Conservation (phyloP, 208 protist species). For the Trypanosoma scelopori region DNA sequence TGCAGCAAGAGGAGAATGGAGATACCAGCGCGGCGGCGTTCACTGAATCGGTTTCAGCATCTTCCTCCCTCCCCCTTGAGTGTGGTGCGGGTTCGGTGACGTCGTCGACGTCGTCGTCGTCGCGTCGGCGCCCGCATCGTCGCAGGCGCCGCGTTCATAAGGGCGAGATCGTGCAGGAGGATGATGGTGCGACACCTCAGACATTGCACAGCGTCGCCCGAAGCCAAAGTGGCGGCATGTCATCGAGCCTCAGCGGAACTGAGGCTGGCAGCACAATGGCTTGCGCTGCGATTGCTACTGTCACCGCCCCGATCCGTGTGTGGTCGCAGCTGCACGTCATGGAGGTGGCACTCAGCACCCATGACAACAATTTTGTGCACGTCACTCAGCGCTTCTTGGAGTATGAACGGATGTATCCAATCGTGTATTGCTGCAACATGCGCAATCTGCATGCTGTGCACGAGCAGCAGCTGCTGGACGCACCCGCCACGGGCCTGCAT, state of each 20-base stretch:
- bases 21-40: background rate
- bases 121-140: constrained; percentile 31
- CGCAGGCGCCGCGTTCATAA: constrained; percentile 22
- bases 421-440: constrained; percentile 54
- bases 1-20: constrained; percentile 8
- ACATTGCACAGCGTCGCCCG: background rate
- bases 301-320: constrained; percentile 39
- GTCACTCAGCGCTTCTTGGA: constrained; percentile 55
- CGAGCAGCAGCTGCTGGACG: constrained; percentile 39
- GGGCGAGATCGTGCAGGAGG: background rate
- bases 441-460: constrained; percentile 7
- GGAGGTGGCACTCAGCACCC: constrained; percentile 56
- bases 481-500: constrained; percentile 38
- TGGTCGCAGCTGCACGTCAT: constrained; percentile 74
- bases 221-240: background rate
- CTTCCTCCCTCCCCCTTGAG: constrained; percentile 10
- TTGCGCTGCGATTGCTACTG: background rate
- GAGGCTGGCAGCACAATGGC: background rate
- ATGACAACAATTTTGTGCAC: constrained; percentile 56
- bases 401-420: constrained; percentile 58
- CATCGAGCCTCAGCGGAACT: background rate
- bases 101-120: background rate
- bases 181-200: background rate
- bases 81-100: background rate
- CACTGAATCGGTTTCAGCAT: too few species aligned